Evolutionary conservation across 768 basidiomycete genomes (phyloP).

Genomic region (Crucibulum laeve): DNA sequence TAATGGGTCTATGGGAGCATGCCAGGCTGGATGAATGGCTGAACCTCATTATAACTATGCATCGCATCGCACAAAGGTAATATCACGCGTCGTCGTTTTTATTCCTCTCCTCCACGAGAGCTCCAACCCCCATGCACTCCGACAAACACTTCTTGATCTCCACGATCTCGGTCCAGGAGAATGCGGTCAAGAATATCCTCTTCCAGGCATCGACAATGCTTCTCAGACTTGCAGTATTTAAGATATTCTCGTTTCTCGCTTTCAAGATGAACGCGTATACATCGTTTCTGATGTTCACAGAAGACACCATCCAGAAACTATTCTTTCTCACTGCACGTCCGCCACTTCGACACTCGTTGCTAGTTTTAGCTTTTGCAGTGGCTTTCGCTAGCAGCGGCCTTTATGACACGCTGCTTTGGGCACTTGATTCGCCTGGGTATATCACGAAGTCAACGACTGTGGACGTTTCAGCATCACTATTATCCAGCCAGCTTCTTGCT

Average conservation of each 20-base stretch:
- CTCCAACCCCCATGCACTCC: slow-evolving; percentile 1
- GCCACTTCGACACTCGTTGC: slow-evolving; percentile 8
- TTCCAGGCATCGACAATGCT: slow-evolving; percentile 11
- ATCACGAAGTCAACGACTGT: slow-evolving; percentile 5
- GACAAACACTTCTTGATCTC: slow-evolving; percentile 6
- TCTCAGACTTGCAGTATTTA: slow-evolving; percentile 10
- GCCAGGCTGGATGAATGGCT: too few relatives aligned
- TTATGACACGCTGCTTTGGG: slow-evolving; percentile 17
- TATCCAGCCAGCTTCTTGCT: slow-evolving; percentile 7
- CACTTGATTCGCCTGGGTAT: slow-evolving; percentile 15
- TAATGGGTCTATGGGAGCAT: too few relatives aligned
- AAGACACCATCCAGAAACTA: slow-evolving; percentile 11
- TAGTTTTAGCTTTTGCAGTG: slow-evolving; percentile 10
- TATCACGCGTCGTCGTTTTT: too few relatives aligned
- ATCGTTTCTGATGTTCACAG: slow-evolving; percentile 16
- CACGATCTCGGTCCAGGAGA: slow-evolving; percentile 9
- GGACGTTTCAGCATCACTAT: slow-evolving; percentile 1
- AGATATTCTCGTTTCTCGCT: slow-evolving; percentile 11
- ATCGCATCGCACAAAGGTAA: too few relatives aligned
- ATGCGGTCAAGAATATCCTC: slow-evolving; percentile 16
- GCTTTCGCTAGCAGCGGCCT: slow-evolving; percentile 7
- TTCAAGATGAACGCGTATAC: slow-evolving; percentile 11
- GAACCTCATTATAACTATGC: too few relatives aligned
- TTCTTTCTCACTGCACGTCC: slow-evolving; percentile 9
- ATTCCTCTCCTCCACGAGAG: too few relatives aligned